Base-by-base conservation (phyloP, 306 rosid species). In the Vigna reflexopilosa region DNA sequence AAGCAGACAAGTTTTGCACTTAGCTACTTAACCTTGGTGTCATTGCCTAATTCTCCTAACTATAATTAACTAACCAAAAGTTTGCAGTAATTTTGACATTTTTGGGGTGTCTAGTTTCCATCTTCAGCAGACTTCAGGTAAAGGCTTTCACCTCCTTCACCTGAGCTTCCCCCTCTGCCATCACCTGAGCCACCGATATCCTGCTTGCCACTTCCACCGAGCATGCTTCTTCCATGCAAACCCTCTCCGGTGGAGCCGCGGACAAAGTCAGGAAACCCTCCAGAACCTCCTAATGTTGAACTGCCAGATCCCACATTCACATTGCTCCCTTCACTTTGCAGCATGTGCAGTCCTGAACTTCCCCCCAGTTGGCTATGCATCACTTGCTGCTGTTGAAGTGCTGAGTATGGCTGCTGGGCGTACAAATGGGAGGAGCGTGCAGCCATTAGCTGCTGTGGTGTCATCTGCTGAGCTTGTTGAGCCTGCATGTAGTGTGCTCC, bases 401-500 rank as follows among this genome's bases (percentile, higher is more conserved):
- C 85, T 0, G 97, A 59, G 78, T 57, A 91, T 5, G 93, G 93
- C 85, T 95, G 98, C 80, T 92, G 98, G 5, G 83, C 28, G 77
- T 93, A 95, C 89, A 95, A 4, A 85, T 93, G 90, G 73, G 97
- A 88, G n/a, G 98, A 93, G 6, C 99, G 88, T 0, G 93, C 96
- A 1, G 93, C 98, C 98, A 95, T 93, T 49, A 95, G 93, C 0
- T 94, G 88, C 28, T 95, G 99, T 0, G 82, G 98, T 3, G 96
- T 82, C 93, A 95, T 91, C 83, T 89, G 98, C 78, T 89, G 98
- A 12, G 89, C 88, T 64, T 89, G 93, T 32, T 89, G 97, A 56
- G 87, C 93, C 86, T 93, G 99, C 93, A 91, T 82, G 91, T 95
- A 95, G 69, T 91, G 97, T 5, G 84, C 90, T 88, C 96, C 98